These are phyloP conservation scores for Periglandula ipomoeae DNA, from an alignment of 2,329 filamentous ascomycete genomes.

Conservation along the genomic window DNA sequence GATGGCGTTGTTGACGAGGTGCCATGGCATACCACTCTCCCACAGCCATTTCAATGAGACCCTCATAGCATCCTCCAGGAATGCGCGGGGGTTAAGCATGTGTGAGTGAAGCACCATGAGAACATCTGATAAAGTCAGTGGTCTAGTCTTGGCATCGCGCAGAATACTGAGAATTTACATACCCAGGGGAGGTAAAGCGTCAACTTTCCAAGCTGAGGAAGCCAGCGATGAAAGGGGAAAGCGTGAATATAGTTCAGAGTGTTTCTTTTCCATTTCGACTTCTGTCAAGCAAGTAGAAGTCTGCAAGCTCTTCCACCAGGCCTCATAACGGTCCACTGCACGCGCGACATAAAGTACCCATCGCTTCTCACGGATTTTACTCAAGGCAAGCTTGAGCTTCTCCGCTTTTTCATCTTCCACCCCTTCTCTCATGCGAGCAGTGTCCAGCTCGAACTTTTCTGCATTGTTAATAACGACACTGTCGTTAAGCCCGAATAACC, in stretches of 20 bases:
- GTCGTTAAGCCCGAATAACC: constrained; percentile 56
- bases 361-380: constrained; percentile 57
- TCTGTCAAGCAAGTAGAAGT: constrained; percentile 15
- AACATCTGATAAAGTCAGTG: constrained; percentile 43
- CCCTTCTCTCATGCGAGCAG: constrained; percentile 2
- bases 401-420: constrained; percentile 21
- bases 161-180: not conserved
- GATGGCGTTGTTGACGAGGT: constrained; percentile 46
- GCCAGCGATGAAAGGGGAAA: constrained; percentile 20
- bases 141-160: not conserved
- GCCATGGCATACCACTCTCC: constrained; percentile 59
- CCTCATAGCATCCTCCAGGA: constrained; percentile 63
- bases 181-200: constrained; percentile 51
- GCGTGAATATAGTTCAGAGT: constrained; percentile 21
- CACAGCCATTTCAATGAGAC: constrained; percentile 46
- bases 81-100: constrained; percentile 67
- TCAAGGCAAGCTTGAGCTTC: constrained; percentile 25
- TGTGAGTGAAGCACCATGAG: constrained; percentile 75
- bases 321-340: constrained; percentile 58
- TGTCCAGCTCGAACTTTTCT: constrained; percentile 1
- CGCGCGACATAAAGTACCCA: constrained; percentile 63
- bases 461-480: constrained; percentile 21
- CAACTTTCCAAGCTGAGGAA: constrained; percentile 27
- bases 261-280: constrained; percentile 22
- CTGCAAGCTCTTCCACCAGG: constrained; percentile 46